phyloP scores from a whole-genome alignment of 2,329 filamentous ascomycete species.

The Aspergillus bombycis region DNA sequence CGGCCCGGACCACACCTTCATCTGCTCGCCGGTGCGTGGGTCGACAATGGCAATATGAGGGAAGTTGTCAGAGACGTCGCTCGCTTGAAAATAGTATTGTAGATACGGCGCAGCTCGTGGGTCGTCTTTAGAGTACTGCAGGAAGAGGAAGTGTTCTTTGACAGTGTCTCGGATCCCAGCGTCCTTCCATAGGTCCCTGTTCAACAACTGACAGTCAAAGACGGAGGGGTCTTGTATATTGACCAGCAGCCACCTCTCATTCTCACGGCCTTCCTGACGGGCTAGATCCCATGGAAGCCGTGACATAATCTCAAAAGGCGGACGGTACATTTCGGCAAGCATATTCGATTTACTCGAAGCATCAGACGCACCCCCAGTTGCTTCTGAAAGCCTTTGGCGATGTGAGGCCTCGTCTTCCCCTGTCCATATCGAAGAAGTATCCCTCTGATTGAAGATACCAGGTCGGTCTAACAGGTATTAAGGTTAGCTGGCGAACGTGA shows the following conservation, averaged over 20 bases:
- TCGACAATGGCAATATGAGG: conserved; percentile 96
- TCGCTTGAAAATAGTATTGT: conserved; percentile 82
- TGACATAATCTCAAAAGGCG: conserved; percentile 87
- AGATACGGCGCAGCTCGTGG: conserved; percentile 77
- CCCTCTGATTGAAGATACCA: conserved; percentile 72
- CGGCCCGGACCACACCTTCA: conserved; percentile 90
- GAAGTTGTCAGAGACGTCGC: conserved; percentile 85
- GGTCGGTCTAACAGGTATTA: conserved; percentile 43
- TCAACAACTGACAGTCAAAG: conserved; percentile 92
- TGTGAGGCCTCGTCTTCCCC: conserved; percentile 53
- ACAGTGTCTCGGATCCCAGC: conserved; percentile 75
- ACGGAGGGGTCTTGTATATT: conserved; percentile 93
- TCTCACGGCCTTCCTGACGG: conserved; percentile 80
- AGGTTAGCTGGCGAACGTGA: conserved; percentile 13
- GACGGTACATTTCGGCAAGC: conserved; percentile 88
- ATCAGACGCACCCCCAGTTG: conserved; percentile 68
- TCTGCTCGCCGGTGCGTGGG: conserved; percentile 91
- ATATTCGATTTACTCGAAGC: conserved; percentile 71
- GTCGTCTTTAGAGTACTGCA: conserved; percentile 91
- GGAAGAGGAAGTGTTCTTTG: conserved; percentile 89
- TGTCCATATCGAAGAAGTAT: conserved; percentile 62
- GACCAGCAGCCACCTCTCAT: conserved; percentile 91
- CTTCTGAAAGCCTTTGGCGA: conserved; percentile 58
- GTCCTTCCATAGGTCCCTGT: conserved; percentile 96
- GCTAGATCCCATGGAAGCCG: conserved; percentile 80